Base-by-base conservation (phyloP, 1,284 basidiomycete species). In the Ustilago hordei region DNA sequence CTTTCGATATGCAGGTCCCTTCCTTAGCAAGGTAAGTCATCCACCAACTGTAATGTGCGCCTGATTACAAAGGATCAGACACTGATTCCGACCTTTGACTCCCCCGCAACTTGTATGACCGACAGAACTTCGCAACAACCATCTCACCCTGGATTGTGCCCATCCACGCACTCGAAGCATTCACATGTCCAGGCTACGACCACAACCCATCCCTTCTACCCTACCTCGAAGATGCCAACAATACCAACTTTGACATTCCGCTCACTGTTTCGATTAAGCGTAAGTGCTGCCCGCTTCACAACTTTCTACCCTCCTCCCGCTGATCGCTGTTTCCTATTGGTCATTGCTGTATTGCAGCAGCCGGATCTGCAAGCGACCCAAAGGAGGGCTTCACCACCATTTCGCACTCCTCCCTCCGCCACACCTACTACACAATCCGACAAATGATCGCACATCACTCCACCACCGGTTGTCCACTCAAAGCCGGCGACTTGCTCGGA, bases 391-490 rank as follows among this genome's bases (percentile, higher is more conserved):
- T 45, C 43, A 45, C 43, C 43, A 19, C n/a, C n/a, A 58, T 75
- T 6, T 54, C 67, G 12, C 54, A 45, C 17, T 69, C 65, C 11
- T 60, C 56, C 1, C 45, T 75, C 13, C 54, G 57, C 0, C 68
- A 78, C 53, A 78, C 61, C 2, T 78, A 78, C 68, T 78, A 70
- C 36, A 78, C 72, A 0, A 53, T 67, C 15, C 57, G 58, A 4
- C 75, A 78, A 50, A 75, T 75, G 71, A 43, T 78, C n/a, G 68
- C 75, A 11, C 75, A 78, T 35, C 75, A 78, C 55, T 64, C 72
- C 1, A 69, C 68, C 3, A 68, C 67, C n/a, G 75, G 75, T 6
- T 78, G 75, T 48, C 58, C 67, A 2, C 52, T 78, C 39, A 13
- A 48, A 1, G 31, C 72, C 2, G 75, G 64, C 43, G 72, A 75